Evolutionary conservation across 2,329 filamentous ascomycete species (phyloP), one percentile per base, ranked within the genome.

Genomic region (Atkinsonella hypoxylon): DNA sequence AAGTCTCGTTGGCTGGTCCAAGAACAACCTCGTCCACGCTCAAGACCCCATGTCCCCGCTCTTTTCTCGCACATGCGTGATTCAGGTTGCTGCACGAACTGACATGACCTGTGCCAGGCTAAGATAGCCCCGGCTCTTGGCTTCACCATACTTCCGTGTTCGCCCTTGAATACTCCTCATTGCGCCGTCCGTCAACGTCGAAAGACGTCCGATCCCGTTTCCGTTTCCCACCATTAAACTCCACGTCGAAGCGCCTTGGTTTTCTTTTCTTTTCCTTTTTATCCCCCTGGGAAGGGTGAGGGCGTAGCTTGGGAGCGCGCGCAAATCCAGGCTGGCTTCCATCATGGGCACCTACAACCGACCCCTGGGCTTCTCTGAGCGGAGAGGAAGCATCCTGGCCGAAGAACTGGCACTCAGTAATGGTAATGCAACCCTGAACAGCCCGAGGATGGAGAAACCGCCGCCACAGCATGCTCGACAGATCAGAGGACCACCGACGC

Each of bases 311-410:
- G 4, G 26, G 26, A 26, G 26, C 26, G 26, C 26, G 26, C 26
- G 26, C 26, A 8, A 26, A 6, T 26, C 26, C 26, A 26, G 26
- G 4, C 26, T 26, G 26, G 26, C 26, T 26, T 26, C 41, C 45
- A 46, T 49, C 61, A 67, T 67, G 65, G 65, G 62, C 56, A 62
- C 62, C 57, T 66, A 65, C 52, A 63, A 64, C 49, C 70, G 71
- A 60, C 74, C 78, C 36, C 67, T 78, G 56, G 79, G 79, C 64
- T 77, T 83, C 58, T 81, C 79, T 9, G 78, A 80, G 61, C 70
- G 80, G 60, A 72, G 80, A 65, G 78, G 78, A 53, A 82, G 78
- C 58, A 66, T 73, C 52, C 70, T 79, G 48, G 71, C 67, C 61
- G 79, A 82, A 52, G 79, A 82, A 48, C 63, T 83, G 56, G 74